Evolutionary conservation across 208 protist genomes (phyloP).

Genomic region (Acanthamoeba sp.): DNA sequence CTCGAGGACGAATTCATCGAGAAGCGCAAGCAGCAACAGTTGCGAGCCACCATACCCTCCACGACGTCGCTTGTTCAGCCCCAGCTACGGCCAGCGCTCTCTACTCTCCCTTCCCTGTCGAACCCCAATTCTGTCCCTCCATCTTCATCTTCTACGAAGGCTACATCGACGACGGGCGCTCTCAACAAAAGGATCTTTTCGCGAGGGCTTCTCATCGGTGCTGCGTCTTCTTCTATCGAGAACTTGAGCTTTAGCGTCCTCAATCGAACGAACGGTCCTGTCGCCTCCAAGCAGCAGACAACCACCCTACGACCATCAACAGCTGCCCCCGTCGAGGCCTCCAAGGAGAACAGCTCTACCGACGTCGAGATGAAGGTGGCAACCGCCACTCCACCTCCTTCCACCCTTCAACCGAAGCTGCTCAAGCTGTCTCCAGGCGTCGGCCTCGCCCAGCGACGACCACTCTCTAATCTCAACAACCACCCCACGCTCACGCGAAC

Average conservation of each 20-base stretch:
- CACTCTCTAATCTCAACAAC: not conserved
- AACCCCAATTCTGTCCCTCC: not conserved
- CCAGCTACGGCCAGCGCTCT: not conserved
- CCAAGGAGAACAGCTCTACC: not conserved
- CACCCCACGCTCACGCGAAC: not conserved
- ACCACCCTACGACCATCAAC: not conserved
- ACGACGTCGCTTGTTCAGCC: not conserved
- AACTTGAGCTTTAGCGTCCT: constrained; percentile 27
- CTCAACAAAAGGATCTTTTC: constrained; percentile 49
- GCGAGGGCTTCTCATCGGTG: not conserved
- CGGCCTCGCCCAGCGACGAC: not conserved
- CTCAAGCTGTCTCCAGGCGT: not conserved
- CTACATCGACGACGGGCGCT: not conserved
- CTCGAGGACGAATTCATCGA: not conserved
- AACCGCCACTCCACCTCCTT: not conserved
- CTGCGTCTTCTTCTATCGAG: not conserved
- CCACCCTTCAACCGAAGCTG: not conserved
- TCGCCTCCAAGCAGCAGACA: not conserved
- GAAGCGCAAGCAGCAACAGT: not conserved
- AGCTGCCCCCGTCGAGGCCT: not conserved
- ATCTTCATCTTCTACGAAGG: not conserved
- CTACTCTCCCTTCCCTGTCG: not conserved
- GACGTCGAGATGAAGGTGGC: not conserved
- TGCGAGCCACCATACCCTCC: not conserved
- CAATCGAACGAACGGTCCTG: not conserved